These are phyloP conservation scores for Trypanosoma avium DNA, from an alignment of 208 protist genomes.

Conservation along the genomic window DNA sequence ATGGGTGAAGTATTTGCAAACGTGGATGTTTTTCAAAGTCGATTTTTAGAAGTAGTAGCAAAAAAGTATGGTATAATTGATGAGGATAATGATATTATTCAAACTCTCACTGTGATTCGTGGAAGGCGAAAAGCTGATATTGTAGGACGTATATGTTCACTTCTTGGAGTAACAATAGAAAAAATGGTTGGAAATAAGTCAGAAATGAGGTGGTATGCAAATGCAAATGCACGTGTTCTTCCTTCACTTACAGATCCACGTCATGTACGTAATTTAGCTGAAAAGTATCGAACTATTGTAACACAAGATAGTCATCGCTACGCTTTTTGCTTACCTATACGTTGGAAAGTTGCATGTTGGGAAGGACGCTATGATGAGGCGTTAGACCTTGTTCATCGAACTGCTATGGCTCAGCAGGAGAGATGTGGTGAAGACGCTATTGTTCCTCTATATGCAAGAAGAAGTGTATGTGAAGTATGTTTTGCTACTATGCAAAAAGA, in stretches of 20 bases:
- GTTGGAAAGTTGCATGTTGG: conserved; percentile 73
- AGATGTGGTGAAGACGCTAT: conserved; percentile 24
- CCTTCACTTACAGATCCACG: conserved; percentile 54
- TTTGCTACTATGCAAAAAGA: conserved; percentile 44
- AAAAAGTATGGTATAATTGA: conserved; percentile 79
- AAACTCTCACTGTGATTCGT: conserved; percentile 38
- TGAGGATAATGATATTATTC: conserved; percentile 60
- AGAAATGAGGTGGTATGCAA: conserved; percentile 41
- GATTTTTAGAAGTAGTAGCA: conserved; percentile 55
- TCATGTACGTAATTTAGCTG: conserved; percentile 36
- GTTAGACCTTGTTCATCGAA: conserved; percentile 43
- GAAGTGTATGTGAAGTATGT: conserved; percentile 51
- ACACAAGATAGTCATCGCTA: conserved; percentile 67
- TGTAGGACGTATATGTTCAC: conserved; percentile 54
- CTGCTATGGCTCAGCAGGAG: conserved; percentile 30
- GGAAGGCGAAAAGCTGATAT: conserved; percentile 41
- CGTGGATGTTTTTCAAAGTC: conserved; percentile 34
- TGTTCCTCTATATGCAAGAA: conserved; percentile 47
- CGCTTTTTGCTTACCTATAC: conserved; percentile 69
- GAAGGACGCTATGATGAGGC: conserved; percentile 46
- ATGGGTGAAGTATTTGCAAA: conserved; percentile 53
- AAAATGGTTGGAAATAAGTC: neutral
- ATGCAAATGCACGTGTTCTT: conserved; percentile 53
- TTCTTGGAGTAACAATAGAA: conserved; percentile 60
- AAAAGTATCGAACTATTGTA: conserved; percentile 38